phyloP scores from a whole-genome alignment of 805 yeast genomes.

The Wickerhamiella hasegawae region DNA sequence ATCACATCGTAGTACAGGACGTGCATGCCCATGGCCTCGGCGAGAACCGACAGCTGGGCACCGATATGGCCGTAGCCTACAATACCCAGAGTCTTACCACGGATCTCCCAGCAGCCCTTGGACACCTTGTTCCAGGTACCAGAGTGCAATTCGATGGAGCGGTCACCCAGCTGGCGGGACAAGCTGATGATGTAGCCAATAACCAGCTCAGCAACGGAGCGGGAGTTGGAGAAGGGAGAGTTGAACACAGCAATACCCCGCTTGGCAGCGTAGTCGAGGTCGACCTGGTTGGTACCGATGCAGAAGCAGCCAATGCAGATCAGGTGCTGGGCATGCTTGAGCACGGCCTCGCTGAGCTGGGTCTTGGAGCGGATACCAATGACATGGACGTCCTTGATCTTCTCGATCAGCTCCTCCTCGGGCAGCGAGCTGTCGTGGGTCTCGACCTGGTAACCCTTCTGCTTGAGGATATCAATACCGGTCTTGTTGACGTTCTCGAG shows the following conservation, averaged over 20 bases:
- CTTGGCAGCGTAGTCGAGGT: conserved; percentile 78
- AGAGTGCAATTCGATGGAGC: conserved; percentile 88
- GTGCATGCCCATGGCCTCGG: conserved; percentile 96
- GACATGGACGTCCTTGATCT: conserved; percentile 86
- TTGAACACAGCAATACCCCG: conserved; percentile 93
- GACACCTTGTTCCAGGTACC: conserved; percentile 97
- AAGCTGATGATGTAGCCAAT: conserved; percentile 86
- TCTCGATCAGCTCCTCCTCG: conserved; percentile 88
- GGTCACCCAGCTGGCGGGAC: conserved; percentile 94
- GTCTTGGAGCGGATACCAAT: conserved; percentile 98
- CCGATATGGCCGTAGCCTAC: conserved; percentile 98
- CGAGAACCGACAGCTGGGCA: conserved; percentile 86
- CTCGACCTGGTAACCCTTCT: conserved; percentile 96
- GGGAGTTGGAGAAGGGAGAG: conserved; percentile 95
- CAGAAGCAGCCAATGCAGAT: conserved; percentile 95
- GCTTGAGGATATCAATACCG: conserved; percentile 68
- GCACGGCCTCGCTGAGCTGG: conserved; percentile 59
- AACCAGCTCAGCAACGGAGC: conserved; percentile 96
- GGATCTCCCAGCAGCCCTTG: conserved; percentile 93
- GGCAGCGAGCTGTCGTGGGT: conserved; percentile 76
- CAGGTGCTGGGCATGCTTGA: conserved; percentile 76
- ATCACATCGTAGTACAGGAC: conserved; percentile 83
- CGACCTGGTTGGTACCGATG: conserved; percentile 97
- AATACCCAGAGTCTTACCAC: conserved; percentile 96
- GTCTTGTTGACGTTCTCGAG: conserved; percentile 89